phyloP scores from a whole-genome alignment of 1,284 basidiomycete genomes.

The Boletus subluridellus region DNA sequence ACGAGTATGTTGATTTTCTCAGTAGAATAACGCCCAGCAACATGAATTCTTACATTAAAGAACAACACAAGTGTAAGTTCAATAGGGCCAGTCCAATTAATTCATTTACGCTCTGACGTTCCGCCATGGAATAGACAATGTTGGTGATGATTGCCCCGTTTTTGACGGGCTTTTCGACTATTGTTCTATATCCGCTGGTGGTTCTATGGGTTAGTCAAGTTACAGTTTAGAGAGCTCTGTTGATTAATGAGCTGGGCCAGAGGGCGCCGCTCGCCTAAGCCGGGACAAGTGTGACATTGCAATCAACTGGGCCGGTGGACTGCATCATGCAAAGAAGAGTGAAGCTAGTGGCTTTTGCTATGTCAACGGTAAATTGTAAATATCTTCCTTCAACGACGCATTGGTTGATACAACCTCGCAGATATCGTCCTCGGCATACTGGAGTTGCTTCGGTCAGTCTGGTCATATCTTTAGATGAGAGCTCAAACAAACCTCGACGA shows the following conservation, averaged over 20 bases:
- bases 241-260: slow-evolving; percentile 41
- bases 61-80: slow-evolving; percentile 90
- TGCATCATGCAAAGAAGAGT: slow-evolving; percentile 98
- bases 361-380: slow-evolving; percentile 75
- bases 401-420: slow-evolving; percentile 26
- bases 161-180: slow-evolving; percentile 99
- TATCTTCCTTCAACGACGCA: neutral
- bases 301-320: slow-evolving; percentile 96
- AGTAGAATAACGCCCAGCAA: slow-evolving; percentile 82
- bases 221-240: neutral
- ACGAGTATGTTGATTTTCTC: slow-evolving; percentile 91
- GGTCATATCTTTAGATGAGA: neutral
- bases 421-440: slow-evolving; percentile 98
- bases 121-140: slow-evolving; percentile 56
- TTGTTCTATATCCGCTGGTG: slow-evolving; percentile 97
- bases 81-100: neutral
- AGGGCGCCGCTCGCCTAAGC: slow-evolving; percentile 94
- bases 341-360: slow-evolving; percentile 99
- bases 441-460: slow-evolving; percentile 76
- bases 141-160: slow-evolving; percentile 95
- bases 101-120: neutral
- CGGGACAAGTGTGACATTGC: slow-evolving; percentile 99
- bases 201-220: slow-evolving; percentile 83
- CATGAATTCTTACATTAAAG: slow-evolving; percentile 85
- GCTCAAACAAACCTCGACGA: neutral